These are phyloP conservation scores for Fraxinus baroniana DNA, from an alignment of 305 asterid genomes.

Conservation along the genomic window DNA sequence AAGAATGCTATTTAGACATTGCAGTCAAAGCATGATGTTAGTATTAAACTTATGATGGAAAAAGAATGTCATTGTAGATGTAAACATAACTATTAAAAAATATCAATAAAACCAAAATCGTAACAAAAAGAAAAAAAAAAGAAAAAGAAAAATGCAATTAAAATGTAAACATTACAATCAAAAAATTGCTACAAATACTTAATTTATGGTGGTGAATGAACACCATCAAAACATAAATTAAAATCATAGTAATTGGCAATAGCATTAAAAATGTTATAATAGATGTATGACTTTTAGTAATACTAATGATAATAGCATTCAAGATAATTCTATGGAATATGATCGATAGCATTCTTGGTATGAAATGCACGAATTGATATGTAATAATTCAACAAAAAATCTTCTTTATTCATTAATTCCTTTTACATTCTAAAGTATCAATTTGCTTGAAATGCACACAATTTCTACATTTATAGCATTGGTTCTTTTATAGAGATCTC, in stretches of 20 bases:
- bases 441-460: background rate
- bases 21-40: background rate
- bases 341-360: background rate
- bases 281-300: background rate
- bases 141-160: background rate
- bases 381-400: too few relatives aligned
- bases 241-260: background rate
- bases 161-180: background rate
- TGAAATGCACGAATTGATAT: too few relatives aligned
- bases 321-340: background rate
- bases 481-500: background rate
- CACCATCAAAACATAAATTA: too few relatives aligned
- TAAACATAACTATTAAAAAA: too few relatives aligned
- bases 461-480: background rate
- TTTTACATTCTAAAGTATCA: background rate
- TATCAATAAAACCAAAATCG: background rate
- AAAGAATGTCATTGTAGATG: background rate
- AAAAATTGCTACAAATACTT: background rate
- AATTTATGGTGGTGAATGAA: background rate
- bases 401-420: background rate
- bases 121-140: too few relatives aligned
- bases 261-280: background rate
- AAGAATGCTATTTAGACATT: background rate
- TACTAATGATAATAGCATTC: background rate
- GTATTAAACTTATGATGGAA: background rate